These are phyloP conservation scores for Candida dendrica DNA, from an alignment of 805 yeast species.

Conservation along the genomic window DNA sequence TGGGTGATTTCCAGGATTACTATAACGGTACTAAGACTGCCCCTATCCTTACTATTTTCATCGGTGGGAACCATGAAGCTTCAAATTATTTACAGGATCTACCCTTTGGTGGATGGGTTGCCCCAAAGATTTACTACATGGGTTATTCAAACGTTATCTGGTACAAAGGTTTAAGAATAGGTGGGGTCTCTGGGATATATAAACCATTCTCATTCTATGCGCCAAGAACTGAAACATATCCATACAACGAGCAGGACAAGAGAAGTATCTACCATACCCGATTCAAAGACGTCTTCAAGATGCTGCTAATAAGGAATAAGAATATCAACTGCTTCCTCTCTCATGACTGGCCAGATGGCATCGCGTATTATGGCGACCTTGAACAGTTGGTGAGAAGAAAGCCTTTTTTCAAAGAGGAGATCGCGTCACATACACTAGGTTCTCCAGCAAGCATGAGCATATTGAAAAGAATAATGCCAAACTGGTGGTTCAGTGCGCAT, in stretches of 20 bases:
- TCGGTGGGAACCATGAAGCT: slow-evolving; percentile 96
- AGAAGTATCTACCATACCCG: slow-evolving; percentile 68
- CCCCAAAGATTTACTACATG: slow-evolving; percentile 76
- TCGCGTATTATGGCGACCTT: slow-evolving; percentile 59
- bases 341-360: slow-evolving; percentile 94
- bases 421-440: slow-evolving; percentile 56
- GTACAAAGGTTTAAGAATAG: slow-evolving; percentile 70
- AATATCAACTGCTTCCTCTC: slow-evolving; percentile 53
- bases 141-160: slow-evolving; percentile 73
- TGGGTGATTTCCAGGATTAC: slow-evolving; percentile 80
- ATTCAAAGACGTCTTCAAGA: slow-evolving; percentile 47
- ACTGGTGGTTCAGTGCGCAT: slow-evolving; percentile 85
- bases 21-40: slow-evolving; percentile 54
- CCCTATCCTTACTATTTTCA: slow-evolving; percentile 70
- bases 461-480: slow-evolving; percentile 49
- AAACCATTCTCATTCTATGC: slow-evolving; percentile 41
- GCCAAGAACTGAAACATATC: slow-evolving; percentile 36
- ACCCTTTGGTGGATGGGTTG: slow-evolving; percentile 88
- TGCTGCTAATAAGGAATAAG: slow-evolving; percentile 31
- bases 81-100: slow-evolving; percentile 69
- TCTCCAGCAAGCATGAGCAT: slow-evolving; percentile 58
- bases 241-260: slow-evolving; percentile 38
- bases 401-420: slow-evolving; percentile 62
- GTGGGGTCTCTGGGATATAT: slow-evolving; percentile 82
- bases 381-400: slow-evolving; percentile 44